phyloP scores from a whole-genome alignment of 2,329 filamentous ascomycete genomes.

The Penicillium brasilianum region DNA sequence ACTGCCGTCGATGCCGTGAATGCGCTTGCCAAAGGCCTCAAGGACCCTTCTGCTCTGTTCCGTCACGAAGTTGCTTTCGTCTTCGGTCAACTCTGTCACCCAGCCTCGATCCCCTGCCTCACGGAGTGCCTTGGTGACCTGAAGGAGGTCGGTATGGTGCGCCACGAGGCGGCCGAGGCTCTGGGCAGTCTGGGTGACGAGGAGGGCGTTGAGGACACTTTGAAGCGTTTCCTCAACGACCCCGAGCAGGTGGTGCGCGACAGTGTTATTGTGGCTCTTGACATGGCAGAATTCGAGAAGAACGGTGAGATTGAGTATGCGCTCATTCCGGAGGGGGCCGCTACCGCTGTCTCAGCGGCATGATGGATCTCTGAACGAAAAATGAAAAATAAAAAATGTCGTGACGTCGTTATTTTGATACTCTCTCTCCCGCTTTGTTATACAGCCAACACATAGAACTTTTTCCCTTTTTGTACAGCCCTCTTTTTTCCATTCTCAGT shows the following conservation, averaged over 20 bases:
- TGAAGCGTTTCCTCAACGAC: conserved; percentile 85
- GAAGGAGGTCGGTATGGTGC: conserved; percentile 91
- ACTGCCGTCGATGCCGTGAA: conserved; percentile 87
- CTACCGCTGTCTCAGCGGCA: conserved; percentile 36
- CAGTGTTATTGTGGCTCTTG: conserved; percentile 90
- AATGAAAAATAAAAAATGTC: conserved; percentile 28
- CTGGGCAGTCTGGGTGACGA: conserved; percentile 92
- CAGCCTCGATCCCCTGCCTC: conserved; percentile 92
- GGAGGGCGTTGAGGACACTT: conserved; percentile 83
- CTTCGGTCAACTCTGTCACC: conserved; percentile 93
- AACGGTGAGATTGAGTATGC: conserved; percentile 89
- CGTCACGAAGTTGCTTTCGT: conserved; percentile 98
- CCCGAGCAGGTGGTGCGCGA: conserved; percentile 92
- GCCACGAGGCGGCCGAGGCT: conserved; percentile 95
- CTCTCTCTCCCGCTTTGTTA: conserved; percentile 35
- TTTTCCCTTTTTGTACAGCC: conserved; percentile 23
- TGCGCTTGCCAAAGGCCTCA: conserved; percentile 82
- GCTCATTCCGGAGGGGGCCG: conserved; percentile 70
- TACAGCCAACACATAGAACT: conserved; percentile 34
- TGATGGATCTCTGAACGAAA: conserved; percentile 26
- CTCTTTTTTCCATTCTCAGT: conserved; percentile 31
- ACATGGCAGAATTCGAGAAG: conserved; percentile 98
- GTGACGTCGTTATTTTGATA: conserved; percentile 37
- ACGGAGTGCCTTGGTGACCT: conserved; percentile 76
- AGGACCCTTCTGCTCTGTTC: conserved; percentile 88